Conservation (phyloP, 2,329 filamentous ascomycete species). For the Mollisia scopiformis region DNA sequence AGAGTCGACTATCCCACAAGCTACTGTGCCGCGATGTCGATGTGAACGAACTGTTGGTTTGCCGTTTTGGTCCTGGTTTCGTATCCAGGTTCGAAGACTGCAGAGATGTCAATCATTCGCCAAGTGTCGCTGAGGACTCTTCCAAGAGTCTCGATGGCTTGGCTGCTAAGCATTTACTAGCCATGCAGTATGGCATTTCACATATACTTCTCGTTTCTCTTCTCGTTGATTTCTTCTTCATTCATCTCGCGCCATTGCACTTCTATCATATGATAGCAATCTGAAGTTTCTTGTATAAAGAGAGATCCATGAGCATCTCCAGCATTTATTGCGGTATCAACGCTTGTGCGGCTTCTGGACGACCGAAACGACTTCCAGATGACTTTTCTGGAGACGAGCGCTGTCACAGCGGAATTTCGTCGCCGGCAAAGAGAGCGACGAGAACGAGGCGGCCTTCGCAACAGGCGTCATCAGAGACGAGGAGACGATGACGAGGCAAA, state of each 20-base stretch:
- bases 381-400: not conserved
- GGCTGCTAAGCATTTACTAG: not conserved
- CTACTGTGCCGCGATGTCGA: not conserved
- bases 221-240: not conserved
- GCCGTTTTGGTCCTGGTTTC: not conserved
- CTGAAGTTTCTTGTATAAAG: too few species aligned
- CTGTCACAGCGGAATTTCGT: not conserved
- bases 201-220: not conserved
- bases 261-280: too few species aligned
- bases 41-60: not conserved
- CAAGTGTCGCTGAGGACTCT: not conserved
- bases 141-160: not conserved
- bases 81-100: not conserved
- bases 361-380: too few species aligned
- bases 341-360: too few species aligned
- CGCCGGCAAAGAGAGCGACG: not conserved
- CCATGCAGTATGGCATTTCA: not conserved
- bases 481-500: not conserved
- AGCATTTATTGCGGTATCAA: too few species aligned
- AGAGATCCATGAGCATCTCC: too few species aligned
- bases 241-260: not conserved
- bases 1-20: not conserved
- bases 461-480: not conserved
- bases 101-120: not conserved
- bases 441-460: not conserved